These are phyloP conservation scores for Penicillium hordei DNA, from an alignment of 2,329 filamentous ascomycete genomes.

Conservation along the genomic window DNA sequence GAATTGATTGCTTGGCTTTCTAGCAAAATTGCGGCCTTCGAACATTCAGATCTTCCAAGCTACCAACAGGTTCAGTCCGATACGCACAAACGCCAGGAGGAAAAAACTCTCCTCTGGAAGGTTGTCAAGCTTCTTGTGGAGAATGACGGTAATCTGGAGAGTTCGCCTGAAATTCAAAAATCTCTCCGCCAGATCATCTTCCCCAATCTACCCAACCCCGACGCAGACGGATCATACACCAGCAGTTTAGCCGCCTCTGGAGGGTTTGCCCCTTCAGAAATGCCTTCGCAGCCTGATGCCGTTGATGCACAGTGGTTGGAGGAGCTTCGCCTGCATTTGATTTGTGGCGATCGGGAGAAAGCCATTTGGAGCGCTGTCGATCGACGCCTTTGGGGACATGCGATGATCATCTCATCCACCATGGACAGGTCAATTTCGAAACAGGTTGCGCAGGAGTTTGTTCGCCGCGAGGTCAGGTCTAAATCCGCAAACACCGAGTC, in stretches of 20 bases:
- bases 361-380: constrained; percentile 93
- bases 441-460: constrained; percentile 91
- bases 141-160: constrained; percentile 78
- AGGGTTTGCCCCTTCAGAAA: constrained; percentile 38
- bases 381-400: constrained; percentile 92
- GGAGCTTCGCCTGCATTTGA: constrained; percentile 68
- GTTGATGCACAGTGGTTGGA: constrained; percentile 69
- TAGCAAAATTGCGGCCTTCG: constrained; percentile 71
- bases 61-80: constrained; percentile 51
- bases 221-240: constrained; percentile 28
- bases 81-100: constrained; percentile 67
- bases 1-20: constrained; percentile 80
- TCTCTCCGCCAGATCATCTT: constrained; percentile 73
- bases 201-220: constrained; percentile 51
- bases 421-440: constrained; percentile 75
- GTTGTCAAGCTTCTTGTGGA: constrained; percentile 79
- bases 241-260: constrained; percentile 30
- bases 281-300: constrained; percentile 59
- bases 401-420: constrained; percentile 84
- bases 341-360: constrained; percentile 81
- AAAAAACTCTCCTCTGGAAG: constrained; percentile 85
- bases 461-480: constrained; percentile 89
- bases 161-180: constrained; percentile 67
- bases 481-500: constrained; percentile 78
- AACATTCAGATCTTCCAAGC: constrained; percentile 53